Evolutionary conservation across 768 basidiomycete species (phyloP), one percentile per base, ranked within the genome.

Genomic region (Lentinula raphanica): DNA sequence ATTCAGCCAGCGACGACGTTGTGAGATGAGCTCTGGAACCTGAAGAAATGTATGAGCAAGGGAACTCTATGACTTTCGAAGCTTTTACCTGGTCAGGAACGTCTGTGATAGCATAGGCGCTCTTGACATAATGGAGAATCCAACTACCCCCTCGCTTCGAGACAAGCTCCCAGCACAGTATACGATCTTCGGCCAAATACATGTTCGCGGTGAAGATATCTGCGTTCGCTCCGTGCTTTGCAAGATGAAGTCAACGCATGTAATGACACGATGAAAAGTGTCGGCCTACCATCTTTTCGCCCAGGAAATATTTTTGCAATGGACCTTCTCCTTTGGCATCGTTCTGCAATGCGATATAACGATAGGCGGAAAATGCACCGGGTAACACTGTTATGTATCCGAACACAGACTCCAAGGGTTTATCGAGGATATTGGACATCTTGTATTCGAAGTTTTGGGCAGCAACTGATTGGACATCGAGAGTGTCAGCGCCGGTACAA

Each of bases 151-250:
- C 87, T 11, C 94, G 84, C 67, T 98, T 98, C n/a, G 92, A 90
- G 31, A 98, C 95, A 23, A 98, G 81, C 69, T 98, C 95, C 94
- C 94, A 98, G 70, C 95, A 98, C 1, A 98, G 77, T 62, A 98
- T 97, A 58, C 89, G 85, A 78, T 94, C 93, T 71, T 95, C 93
- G 8, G 93, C 93, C 15, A 96, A 81, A 68, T 95, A 98, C 93
- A 96, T 96, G 68, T 96, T 96, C 25, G 94, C 91, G 4, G 92
- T 94, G 72, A 95, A 95, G 59, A 96, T 94, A 67, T 93, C 92
- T 1, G 90, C 89, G 13, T 84, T 89, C 3, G 88, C 85, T 29
- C 89, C 90, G 60, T 91, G 90, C 84, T 85, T 44, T 44, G 56
- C 3, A 32, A 5, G 58, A 4, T 21, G 12, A 49, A 27, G 19